Conservation (phyloP, 225 moss, liverwort and hornwort species). For the Rhytidiadelphus loreus region DNA sequence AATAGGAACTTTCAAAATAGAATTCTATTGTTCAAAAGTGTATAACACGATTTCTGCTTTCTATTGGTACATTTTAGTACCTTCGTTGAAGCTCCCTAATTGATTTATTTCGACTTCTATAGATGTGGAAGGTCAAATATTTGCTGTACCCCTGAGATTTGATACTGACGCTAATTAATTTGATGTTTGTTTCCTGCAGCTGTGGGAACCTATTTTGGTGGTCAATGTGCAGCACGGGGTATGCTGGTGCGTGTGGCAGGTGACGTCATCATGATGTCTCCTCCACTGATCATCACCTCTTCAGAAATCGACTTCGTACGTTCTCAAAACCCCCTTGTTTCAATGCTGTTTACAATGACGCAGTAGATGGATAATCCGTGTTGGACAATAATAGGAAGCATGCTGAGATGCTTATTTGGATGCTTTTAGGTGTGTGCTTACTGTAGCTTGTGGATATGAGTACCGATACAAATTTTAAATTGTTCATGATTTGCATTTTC, state of each 20-base stretch:
- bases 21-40: neutral
- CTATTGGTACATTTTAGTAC: neutral
- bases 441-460: neutral
- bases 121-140: neutral
- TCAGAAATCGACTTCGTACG: constrained; percentile 63
- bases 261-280: constrained; percentile 89
- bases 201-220: constrained; percentile 59
- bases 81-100: neutral
- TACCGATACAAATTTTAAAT: neutral
- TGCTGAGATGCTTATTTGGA: neutral
- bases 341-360: neutral
- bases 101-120: neutral
- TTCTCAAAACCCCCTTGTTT: neutral
- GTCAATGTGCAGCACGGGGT: constrained; percentile 68
- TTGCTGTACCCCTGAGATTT: neutral
- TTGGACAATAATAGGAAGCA: neutral
- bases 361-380: neutral
- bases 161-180: neutral
- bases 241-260: constrained; percentile 87
- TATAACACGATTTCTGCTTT: neutral
- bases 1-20: neutral
- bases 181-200: constrained; percentile 23
- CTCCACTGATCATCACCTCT: constrained; percentile 54
- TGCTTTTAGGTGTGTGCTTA: neutral
- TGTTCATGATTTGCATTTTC: neutral